These are phyloP conservation scores for Aspergillus puulaauensis DNA, from an alignment of 2,329 filamentous ascomycete species.

Conservation along the genomic window DNA sequence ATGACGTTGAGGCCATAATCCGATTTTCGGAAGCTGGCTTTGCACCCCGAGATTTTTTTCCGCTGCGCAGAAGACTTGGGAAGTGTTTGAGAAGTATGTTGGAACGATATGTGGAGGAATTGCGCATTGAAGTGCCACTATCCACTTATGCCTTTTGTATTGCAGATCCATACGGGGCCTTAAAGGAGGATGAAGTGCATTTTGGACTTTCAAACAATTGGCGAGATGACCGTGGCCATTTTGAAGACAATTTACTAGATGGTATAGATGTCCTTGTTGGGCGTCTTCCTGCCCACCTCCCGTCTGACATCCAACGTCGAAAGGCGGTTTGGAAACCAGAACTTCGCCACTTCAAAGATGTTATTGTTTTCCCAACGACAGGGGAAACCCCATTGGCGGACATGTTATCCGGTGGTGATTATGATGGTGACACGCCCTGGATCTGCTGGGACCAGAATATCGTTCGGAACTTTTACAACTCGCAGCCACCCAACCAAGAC, in stretches of 20 bases:
- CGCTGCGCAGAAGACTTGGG: constrained; percentile 41
- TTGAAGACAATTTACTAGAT: constrained; percentile 47
- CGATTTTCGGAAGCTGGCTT: constrained; percentile 49
- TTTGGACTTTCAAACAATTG: constrained; percentile 53
- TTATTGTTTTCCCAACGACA: constrained; percentile 57
- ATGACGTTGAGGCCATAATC: constrained; percentile 36
- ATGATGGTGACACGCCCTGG: constrained; percentile 63
- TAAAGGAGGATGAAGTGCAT: constrained; percentile 57
- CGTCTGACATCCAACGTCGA: constrained; percentile 60
- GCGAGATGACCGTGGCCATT: constrained; percentile 33
- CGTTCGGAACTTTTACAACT: constrained; percentile 54
- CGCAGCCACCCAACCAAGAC: constrained; percentile 41
- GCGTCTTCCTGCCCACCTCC: constrained; percentile 56
- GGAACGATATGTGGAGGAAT: constrained; percentile 43
- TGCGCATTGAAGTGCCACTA: constrained; percentile 50
- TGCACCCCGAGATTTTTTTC: constrained; percentile 39
- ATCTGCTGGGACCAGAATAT: constrained; percentile 59
- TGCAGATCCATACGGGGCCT: constrained; percentile 53
- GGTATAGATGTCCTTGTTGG: constrained; percentile 55
- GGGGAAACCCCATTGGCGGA: constrained; percentile 56
- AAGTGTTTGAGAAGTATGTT: constrained; percentile 43
- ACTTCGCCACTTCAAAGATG: constrained; percentile 55
- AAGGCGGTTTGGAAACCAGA: constrained; percentile 50
- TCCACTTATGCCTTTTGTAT: constrained; percentile 58
- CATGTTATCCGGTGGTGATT: constrained; percentile 65